A percentile compares a stretch with the other conserved stretches of the same genome.
Evolutionary conservation across 768 basidiomycete genomes (phyloP).

Genomic region (Amyloporia xantha): DNA sequence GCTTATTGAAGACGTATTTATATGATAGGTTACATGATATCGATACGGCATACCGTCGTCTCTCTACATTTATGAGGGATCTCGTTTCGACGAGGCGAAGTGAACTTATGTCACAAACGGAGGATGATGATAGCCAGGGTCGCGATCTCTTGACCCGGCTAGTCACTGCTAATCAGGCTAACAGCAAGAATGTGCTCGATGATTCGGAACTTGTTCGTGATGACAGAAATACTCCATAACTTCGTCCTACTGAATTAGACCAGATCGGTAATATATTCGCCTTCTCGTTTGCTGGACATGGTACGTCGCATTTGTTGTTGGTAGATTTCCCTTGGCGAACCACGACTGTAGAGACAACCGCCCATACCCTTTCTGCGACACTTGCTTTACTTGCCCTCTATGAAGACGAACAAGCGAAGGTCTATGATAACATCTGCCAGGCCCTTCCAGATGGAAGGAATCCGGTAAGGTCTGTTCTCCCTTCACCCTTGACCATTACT

Average conservation of each 20-base stretch:
- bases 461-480: background rate
- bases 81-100: background rate
- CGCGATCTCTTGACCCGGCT: constrained; percentile 5
- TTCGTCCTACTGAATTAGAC: no score
- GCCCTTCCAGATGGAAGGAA: background rate
- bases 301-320: background rate
- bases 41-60: constrained; percentile 1
- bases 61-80: background rate
- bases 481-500: background rate
- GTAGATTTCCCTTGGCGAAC: no score
- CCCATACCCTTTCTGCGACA: constrained; percentile 1
- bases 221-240: no score
- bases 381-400: constrained; percentile 5
- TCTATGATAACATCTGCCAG: background rate
- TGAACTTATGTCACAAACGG: background rate
- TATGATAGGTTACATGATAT: background rate
- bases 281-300: constrained; percentile 7
- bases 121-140: background rate
- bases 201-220: constrained; percentile 6
- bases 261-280: constrained; percentile 6
- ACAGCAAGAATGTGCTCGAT: background rate
- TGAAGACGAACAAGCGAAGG: constrained; percentile 6
- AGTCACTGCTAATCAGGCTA: background rate
- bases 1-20: no score
- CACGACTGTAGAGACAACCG: constrained; percentile 4